Conservation (phyloP, 164 flowering plant genomes). For the Tetrastigma voinierianum region DNA sequence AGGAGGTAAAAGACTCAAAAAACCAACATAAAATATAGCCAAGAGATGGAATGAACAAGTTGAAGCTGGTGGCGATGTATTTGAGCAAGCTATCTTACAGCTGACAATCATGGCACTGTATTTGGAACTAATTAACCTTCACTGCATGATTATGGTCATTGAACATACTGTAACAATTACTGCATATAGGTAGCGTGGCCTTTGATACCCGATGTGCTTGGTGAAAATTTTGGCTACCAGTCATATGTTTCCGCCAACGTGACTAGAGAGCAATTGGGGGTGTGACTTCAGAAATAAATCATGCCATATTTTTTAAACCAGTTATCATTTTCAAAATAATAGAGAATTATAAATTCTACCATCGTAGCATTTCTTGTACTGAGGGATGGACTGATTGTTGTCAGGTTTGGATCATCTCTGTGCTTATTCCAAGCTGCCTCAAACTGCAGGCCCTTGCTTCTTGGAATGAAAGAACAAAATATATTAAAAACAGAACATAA, state of each 20-base stretch:
- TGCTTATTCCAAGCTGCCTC: conserved; percentile 73
- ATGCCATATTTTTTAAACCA: background rate
- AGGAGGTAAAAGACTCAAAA: background rate
- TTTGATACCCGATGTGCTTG: background rate
- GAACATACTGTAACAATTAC: no score
- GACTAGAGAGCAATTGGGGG: background rate
- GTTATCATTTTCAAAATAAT: background rate
- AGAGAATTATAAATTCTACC: conserved; percentile 7
- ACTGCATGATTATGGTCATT: background rate
- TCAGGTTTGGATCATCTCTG: conserved; percentile 71
- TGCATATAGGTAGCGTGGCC: background rate
- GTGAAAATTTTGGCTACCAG: background rate
- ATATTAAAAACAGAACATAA: background rate
- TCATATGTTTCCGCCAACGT: background rate
- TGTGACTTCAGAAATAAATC: background rate
- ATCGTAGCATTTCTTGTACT: conserved; percentile 12
- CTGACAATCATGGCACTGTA: no score
- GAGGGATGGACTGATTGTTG: conserved; percentile 26
- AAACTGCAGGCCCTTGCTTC: conserved; percentile 77
- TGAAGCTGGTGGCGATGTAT: background rate
- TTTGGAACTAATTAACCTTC: background rate
- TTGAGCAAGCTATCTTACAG: background rate
- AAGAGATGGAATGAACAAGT: background rate
- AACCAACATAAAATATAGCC: background rate
- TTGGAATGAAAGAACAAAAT: conserved; percentile 19